Evolutionary conservation across 1,139 yeast species (phyloP), one percentile per base, ranked within the genome.

Genomic region (Wickerhamomyces sp.): DNA sequence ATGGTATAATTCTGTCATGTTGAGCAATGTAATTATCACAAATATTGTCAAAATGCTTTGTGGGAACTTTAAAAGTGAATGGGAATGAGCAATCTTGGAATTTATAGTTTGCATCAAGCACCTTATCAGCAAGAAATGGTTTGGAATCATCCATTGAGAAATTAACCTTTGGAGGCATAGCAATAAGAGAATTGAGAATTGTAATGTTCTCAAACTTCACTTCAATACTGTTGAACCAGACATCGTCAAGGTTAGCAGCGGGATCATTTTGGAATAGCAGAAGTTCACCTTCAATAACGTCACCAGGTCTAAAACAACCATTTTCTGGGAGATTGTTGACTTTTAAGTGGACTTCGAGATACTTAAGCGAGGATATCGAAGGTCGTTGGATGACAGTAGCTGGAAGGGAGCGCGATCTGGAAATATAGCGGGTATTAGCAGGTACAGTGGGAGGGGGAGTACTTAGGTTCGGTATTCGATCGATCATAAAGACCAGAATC

Each of bases 211-310:
- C 39, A 23, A 46, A 38, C 18, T 23, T 37, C 36, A 46, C 40
- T 33, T 45, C 47, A 10, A 46, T 30, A 24, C 37, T 42, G 23
- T 45, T 45, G 44, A 46, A 46, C 30, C 33, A 42, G 24, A 45
- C 21, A 32, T 44, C 49, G 3, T 32, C 36, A 18, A 43, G 39
- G 11, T 10, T 27, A 12, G 27, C 31, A 11, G 22, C 28, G 19
- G 31, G 34, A 16, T 31, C 30, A 8, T 39, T 38, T 28, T 36
- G 33, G 31, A 33, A 35, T 13, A 47, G 29, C 2, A 33, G 19
- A 2, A 46, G 31, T 15, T 35, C 36, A 8, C 52, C 52, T 14
- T 31, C 28, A 4, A 47, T 29, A 2, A 30, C 25, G 9, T 47
- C 49, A 9, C 49, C 46, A 2, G 50, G 50, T 15, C 30, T 26